Base-by-base conservation (phyloP, 768 basidiomycete species). In the Thelephora ganbajun region DNA sequence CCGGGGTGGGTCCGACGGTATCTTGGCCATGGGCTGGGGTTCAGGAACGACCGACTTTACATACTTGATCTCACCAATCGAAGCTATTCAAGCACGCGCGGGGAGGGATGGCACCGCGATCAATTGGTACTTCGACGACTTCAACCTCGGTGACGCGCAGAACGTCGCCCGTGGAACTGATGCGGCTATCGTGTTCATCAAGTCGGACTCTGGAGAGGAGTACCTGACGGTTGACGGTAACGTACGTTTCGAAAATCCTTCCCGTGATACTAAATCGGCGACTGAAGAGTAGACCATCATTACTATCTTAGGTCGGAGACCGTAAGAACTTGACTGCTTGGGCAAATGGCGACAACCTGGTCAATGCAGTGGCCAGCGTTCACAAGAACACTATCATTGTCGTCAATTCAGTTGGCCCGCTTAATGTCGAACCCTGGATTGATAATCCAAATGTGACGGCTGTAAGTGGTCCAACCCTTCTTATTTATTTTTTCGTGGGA, bases 11-110 rank as follows among this genome's bases (percentile, higher is more conserved):
- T 59, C 59, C 35, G 63, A 67, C 44, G 89, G 89, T 9, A 70
- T 83, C 14, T 70, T 96, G 18, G 89, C 88, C 6, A 83, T 91
- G 81, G 90, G 90, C 12, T 96, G 92, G 92, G 92, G 53, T 37
- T 56, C 50, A 19, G 73, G 76, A 5, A 87, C 90, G 0, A 70
- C 76, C 11, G 75, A 78, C 54, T 81, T 86, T 67, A 77, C 81
- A 5, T 91, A 90, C 62, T 73, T 91, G 12, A 64, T 91, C 50
- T 78, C 83, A 43, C 89, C 91, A 1, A 69, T 85, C 43, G 80
- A 87, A 58, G 89, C 88, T 3, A 81, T 96, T 54, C 83, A 91
- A 58, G 58, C 61, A 6, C 76, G 80, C 37, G 84, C 88, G 1
- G 68, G 74, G n/a, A 55, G 72, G 30, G 80, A 85, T 26, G 22